A percentile compares a stretch with the other conserved stretches of the same genome.
Evolutionary conservation across 805 yeast species (phyloP).

Genomic region (Saccharomyces paradoxus): DNA sequence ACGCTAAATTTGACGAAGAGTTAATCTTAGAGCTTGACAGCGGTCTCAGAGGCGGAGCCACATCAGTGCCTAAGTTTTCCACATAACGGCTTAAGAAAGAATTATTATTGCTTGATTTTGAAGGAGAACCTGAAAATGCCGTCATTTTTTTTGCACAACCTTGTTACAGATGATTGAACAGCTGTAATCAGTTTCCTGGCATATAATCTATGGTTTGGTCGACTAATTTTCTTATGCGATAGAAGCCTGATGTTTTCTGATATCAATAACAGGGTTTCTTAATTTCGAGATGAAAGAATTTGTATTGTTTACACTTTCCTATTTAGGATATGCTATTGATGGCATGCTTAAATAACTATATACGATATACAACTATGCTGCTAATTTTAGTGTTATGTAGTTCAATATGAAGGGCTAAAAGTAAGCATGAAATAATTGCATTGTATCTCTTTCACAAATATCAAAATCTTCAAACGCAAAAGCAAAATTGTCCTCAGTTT

Average conservation of each 20-base stretch:
- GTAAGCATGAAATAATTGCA: background rate
- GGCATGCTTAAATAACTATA: background rate
- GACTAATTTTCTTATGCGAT: background rate
- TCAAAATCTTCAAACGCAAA: conserved; percentile 6
- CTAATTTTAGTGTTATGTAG: background rate
- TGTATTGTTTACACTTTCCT: conserved; percentile 8
- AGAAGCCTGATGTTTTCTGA: background rate
- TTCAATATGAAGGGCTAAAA: background rate
- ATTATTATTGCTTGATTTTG: conserved; percentile 8
- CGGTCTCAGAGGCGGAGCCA: conserved; percentile 11
- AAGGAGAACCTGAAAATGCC: conserved; percentile 17
- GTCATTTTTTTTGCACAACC: conserved; percentile 7
- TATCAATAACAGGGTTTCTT: background rate
- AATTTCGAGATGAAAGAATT: conserved; percentile 1
- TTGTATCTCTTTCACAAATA: background rate
- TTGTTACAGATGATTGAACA: background rate
- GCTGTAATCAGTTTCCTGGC: background rate
- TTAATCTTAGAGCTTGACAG: conserved; percentile 21
- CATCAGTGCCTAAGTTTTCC: conserved; percentile 14
- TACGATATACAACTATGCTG: background rate
- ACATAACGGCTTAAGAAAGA: conserved; percentile 25
- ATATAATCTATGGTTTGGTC: background rate
- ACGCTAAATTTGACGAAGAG: conserved; percentile 3
- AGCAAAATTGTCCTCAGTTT: background rate
- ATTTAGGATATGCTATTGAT: conserved; percentile 2